Evolutionary conservation across 306 rosid genomes (phyloP), one percentile per base, ranked within the genome.

Genomic region (Clitoria ternatea): DNA sequence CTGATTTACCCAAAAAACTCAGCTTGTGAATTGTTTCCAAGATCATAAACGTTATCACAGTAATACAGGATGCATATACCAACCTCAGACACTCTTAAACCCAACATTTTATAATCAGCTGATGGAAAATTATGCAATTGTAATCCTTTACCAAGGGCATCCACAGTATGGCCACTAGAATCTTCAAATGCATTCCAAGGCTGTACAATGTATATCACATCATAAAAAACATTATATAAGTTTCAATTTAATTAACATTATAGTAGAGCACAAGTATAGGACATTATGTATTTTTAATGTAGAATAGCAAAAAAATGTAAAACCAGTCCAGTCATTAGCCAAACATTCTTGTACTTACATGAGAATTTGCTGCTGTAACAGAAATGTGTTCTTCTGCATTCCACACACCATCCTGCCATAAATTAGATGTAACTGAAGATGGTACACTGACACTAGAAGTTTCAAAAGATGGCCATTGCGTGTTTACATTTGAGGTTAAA

Each of bases 181-280:
- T 82, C 89, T 77, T 85, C 92, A 74, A 89, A 91, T 67, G 97
- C 96, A 84, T 82, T 87, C 97, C 97, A 89, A 36, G 85, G 59
- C 89, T 86, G 76, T 79, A 86, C 55, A 67, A 39, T n/a, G n/a
- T n/a, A n/a, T n/a, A n/a, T 71, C 39, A 61, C 47, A 70, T 78
- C 24, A 79, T 47, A 80, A 29, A 74, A 48, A 79, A 49, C 76
- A n/a, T 44, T 9, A n/a, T n/a, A n/a, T n/a, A n/a, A n/a, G n/a
- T n/a, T n/a, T n/a, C n/a, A n/a, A n/a, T n/a, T n/a, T n/a, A n/a
- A n/a, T n/a, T n/a, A n/a, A n/a, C n/a, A n/a, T n/a, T n/a, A n/a
- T n/a, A n/a, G n/a, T n/a, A n/a, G 20, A 60, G 30, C 17, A 47
- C 45, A 44, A 39, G 36, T n/a, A 64, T 2, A 43, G 48, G 33